phyloP scores from a whole-genome alignment of 768 basidiomycete genomes.

The Floccularia luteovirens region DNA sequence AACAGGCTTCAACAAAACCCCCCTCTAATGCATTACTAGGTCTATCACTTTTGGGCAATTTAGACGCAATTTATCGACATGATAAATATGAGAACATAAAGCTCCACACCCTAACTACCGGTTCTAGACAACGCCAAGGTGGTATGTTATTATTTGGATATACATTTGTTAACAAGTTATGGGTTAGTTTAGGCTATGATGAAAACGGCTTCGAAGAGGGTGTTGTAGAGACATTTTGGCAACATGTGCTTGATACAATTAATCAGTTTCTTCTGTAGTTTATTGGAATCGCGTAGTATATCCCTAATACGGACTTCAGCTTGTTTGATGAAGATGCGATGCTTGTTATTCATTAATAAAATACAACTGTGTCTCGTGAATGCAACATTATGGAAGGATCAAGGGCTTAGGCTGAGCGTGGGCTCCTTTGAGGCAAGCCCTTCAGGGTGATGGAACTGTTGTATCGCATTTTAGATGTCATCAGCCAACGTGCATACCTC shows the following conservation, averaged over 20 bases:
- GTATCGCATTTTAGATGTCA: too few relatives aligned
- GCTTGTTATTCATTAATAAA: too few relatives aligned
- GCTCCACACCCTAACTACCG: constrained; percentile 74
- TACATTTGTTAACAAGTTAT: constrained; percentile 67
- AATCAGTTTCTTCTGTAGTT: constrained; percentile 46
- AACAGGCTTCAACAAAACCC: constrained; percentile 5
- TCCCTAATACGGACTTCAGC: too few relatives aligned
- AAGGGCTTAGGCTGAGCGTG: too few relatives aligned
- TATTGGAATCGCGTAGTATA: too few relatives aligned
- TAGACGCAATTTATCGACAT: constrained; percentile 78
- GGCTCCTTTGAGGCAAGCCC: too few relatives aligned
- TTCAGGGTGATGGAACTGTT: too few relatives aligned
- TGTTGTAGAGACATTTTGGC: constrained; percentile 61
- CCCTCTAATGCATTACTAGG: constrained; percentile 67
- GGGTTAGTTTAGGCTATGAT: constrained; percentile 78
- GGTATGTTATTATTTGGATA: constrained; percentile 82
- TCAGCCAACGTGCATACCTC: neutral
- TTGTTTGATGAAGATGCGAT: too few relatives aligned
- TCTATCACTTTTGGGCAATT: constrained; percentile 76
- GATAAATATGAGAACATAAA: constrained; percentile 44
- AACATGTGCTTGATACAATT: constrained; percentile 42
- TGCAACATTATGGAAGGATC: too few relatives aligned
- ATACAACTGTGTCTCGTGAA: too few relatives aligned
- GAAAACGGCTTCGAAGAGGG: constrained; percentile 63
- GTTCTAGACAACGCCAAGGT: constrained; percentile 71